Conservation (phyloP, 2,329 filamentous ascomycete species). For the Fusarium siculi region DNA sequence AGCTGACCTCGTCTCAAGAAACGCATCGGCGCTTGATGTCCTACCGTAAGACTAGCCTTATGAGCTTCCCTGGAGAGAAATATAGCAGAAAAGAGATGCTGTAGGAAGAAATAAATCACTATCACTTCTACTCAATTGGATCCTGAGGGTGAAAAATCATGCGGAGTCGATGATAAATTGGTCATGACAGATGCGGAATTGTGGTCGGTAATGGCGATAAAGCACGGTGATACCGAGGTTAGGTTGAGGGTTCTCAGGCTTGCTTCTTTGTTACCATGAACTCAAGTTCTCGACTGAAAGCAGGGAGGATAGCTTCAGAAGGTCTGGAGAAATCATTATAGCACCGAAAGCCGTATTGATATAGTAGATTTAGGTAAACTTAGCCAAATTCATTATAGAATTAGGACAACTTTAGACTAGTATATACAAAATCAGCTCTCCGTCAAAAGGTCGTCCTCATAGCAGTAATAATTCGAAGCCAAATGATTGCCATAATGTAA, state of each 20-base stretch:
- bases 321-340: neutral
- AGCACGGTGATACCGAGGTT: too few species aligned
- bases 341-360: neutral
- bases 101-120: neutral
- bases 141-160: neutral
- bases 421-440: too few species aligned
- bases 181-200: neutral
- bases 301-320: too few species aligned
- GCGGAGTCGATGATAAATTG: neutral
- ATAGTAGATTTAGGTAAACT: neutral
- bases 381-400: neutral
- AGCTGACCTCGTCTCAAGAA: neutral
- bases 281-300: accelerated
- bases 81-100: neutral
- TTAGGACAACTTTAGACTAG: too few species aligned
- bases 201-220: accelerated
- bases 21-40: neutral
- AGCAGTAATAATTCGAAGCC: too few species aligned
- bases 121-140: neutral
- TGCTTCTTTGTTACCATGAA: too few species aligned
- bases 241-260: neutral
- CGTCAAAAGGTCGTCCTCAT: conserved; percentile 51
- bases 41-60: neutral
- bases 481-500: too few species aligned
- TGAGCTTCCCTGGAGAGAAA: neutral